Base-by-base conservation (phyloP, 306 rosid species). In the Gastrolobium villosum region DNA sequence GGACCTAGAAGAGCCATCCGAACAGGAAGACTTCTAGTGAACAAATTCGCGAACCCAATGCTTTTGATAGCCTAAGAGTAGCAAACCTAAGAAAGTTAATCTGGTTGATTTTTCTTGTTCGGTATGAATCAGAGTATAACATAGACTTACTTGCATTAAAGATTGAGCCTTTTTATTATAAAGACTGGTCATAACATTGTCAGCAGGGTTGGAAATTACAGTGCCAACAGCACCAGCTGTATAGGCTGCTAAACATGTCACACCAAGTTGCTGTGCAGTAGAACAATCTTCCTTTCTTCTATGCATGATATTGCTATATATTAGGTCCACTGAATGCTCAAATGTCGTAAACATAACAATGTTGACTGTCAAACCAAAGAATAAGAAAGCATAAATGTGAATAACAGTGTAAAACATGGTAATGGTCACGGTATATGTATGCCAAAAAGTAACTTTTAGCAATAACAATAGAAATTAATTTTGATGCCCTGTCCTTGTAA, bases 1-100 rank as follows among this genome's bases (percentile, higher is more conserved):
- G 93, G 96, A 32, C 96, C 96, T 48, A 91, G 84, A 68, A 91
- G 79, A 7, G 88, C 64, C 31, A 91, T 80, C 53, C 96, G 83
- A 81, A 91, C 81, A 2, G 91, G 93, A 59, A 91, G 93, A 59
- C 96, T 91, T 82, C 93, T 81, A n/a, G 91, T 87, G 77, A 91
- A 84, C 55, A 91, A 76, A 83, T 89, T 89, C 41, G 54, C 32
- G 41, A 91, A 44, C 31, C 96, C 96, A 75, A 89, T 91, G 68
- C 81, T 89, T 84, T 79, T 91, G 89, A 91, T 88, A 53, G 90
- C 91, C 93, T 89, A 83, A 56, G 75, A 61, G 59, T 30, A 46
- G 36, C 69, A 78, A 75, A 53, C 49, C 40, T 31, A 68, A 40
- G 49, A 7, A 66, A 61, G 28, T 62, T 65, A 44, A 55, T 54